Percentiles rank a stretch among this genome's conserved stretches.
These are phyloP conservation scores for Yamadazyma endophytica DNA, from an alignment of 805 yeast genomes.

Conservation along the genomic window DNA sequence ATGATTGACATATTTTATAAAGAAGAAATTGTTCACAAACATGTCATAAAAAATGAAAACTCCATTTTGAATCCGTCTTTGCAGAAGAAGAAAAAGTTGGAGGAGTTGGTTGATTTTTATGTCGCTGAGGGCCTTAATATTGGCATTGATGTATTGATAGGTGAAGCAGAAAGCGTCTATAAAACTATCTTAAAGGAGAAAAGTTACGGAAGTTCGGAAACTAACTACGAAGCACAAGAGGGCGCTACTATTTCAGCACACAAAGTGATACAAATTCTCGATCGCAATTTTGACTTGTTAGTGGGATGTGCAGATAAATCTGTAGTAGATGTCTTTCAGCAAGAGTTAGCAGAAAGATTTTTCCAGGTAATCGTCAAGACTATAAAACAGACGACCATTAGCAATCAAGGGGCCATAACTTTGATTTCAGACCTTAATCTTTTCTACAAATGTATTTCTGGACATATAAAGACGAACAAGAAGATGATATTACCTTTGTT, in stretches of 20 bases:
- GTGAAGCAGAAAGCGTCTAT: conserved; percentile 64
- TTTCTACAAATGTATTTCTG: conserved; percentile 64
- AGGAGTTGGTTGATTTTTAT: conserved; percentile 73
- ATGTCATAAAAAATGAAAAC: conserved; percentile 61
- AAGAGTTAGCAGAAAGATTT: conserved; percentile 87
- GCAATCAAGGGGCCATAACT: conserved; percentile 77
- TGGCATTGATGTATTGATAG: conserved; percentile 86
- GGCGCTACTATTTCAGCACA: conserved; percentile 60
- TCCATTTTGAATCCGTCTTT: conserved; percentile 78
- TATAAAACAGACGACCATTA: conserved; percentile 65
- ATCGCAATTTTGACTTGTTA: conserved; percentile 67
- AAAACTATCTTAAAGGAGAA: conserved; percentile 39
- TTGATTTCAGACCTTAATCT: conserved; percentile 78
- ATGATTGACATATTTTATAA: conserved; percentile 89
- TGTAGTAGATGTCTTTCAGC: conserved; percentile 87
- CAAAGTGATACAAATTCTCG: conserved; percentile 57
- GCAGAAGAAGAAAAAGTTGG: conserved; percentile 76
- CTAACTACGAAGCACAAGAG: conserved; percentile 20
- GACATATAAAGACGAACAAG: conserved; percentile 49
- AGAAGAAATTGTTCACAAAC: conserved; percentile 63
- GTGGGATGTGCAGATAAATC: conserved; percentile 83
- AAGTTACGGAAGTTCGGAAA: conserved; percentile 37
- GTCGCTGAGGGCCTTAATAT: conserved; percentile 91
- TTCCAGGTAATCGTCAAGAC: conserved; percentile 73
- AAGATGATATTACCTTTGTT: conserved; percentile 72